Evolutionary conservation across 352 stramenopile species (phyloP).

Genomic region (Phytophthora capsici): DNA sequence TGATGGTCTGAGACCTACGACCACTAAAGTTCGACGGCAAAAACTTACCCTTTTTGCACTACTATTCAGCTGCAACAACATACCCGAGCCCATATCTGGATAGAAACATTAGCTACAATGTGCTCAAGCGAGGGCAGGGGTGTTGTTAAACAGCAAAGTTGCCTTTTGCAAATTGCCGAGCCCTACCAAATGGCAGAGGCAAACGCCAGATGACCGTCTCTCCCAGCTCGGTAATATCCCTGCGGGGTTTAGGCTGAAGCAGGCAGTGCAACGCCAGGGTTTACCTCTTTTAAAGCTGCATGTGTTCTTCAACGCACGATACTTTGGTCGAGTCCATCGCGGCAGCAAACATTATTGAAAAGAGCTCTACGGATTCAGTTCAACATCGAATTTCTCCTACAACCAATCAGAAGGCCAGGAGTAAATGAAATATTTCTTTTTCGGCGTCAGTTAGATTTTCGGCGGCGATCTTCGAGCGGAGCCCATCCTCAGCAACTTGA

Average conservation of each 20-base stretch:
- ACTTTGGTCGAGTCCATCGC: conserved; percentile 15
- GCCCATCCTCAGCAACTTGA: conserved; percentile 29
- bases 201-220: conserved; percentile 22
- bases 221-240: conserved; percentile 16
- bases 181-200: conserved; percentile 35
- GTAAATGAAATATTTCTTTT: conserved; percentile 22
- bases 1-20: conserved; percentile 19
- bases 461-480: conserved; percentile 17
- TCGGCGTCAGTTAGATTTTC: conserved; percentile 24
- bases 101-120: conserved; percentile 27
- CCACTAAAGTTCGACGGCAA: conserved; percentile 36
- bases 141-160: conserved; percentile 20
- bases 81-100: conserved; percentile 19
- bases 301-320: background rate
- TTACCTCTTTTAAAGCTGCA: conserved; percentile 5
- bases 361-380: conserved; percentile 10
- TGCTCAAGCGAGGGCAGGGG: background rate
- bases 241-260: background rate
- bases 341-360: conserved; percentile 4
- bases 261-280: background rate
- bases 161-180: conserved; percentile 16
- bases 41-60: conserved; percentile 28
- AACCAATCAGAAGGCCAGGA: conserved; percentile 15
- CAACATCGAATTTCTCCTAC: conserved; percentile 23
- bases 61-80: conserved; percentile 33